A percentile compares a stretch with the other conserved stretches of the same genome.
phyloP scores from a whole-genome alignment of 2,329 filamentous ascomycete species.

The Davidsoniella virescens region DNA sequence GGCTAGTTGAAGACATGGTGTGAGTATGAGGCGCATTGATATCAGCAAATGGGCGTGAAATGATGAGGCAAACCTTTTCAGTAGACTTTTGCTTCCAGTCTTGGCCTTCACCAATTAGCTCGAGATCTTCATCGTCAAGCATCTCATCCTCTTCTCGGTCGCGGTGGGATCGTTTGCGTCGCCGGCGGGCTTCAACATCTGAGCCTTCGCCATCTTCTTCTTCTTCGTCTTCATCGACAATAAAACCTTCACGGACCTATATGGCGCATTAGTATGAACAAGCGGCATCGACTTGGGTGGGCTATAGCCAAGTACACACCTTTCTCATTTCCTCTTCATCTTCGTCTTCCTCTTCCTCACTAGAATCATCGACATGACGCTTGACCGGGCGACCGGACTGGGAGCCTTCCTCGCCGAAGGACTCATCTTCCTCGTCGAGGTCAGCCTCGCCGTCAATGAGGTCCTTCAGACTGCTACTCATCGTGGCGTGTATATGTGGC shows the following conservation, averaged over 20 bases:
- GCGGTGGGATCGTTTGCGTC: conserved; percentile 58
- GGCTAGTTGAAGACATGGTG: conserved; percentile 34
- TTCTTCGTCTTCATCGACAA: conserved; percentile 80
- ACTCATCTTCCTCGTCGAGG: conserved; percentile 73
- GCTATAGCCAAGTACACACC: conserved; percentile 25
- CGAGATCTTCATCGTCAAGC: conserved; percentile 89
- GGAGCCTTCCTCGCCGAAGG: conserved; percentile 55
- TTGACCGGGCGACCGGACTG: conserved; percentile 2
- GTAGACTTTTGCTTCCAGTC: conserved; percentile 48
- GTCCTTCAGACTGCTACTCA: conserved; percentile 52
- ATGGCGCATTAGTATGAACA: conserved; percentile 8
- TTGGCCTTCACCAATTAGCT: conserved; percentile 68
- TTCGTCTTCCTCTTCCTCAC: conserved; percentile 82
- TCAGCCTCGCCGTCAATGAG: conserved; percentile 76
- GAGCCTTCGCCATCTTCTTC: conserved; percentile 54
- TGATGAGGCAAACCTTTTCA: conserved; percentile 45
- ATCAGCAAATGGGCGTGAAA: neutral
- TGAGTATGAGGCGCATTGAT: too few species aligned
- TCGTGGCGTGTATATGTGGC: conserved; percentile 17
- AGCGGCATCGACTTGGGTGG: conserved; percentile 12
- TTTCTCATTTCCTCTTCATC: conserved; percentile 76
- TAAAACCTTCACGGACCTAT: conserved; percentile 85
- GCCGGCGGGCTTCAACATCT: conserved; percentile 40
- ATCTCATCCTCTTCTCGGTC: conserved; percentile 76
- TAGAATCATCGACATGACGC: conserved; percentile 47